Base-by-base conservation (phyloP, 2,329 filamentous ascomycete genomes). In the Fusarium sarcochroum region DNA sequence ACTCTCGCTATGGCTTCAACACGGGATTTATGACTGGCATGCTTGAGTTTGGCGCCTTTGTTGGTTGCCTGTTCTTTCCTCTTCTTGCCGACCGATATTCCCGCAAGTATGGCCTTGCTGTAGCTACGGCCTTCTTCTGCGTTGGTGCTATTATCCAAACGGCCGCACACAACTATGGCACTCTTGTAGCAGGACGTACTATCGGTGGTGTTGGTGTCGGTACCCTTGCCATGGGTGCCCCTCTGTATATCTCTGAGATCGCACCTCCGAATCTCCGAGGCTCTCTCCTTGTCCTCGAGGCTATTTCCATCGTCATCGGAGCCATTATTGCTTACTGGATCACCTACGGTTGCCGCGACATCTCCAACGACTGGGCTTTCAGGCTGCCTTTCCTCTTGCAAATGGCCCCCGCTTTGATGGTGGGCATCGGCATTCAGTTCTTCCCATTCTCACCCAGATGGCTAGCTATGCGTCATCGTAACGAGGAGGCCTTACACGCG, bases 241-340 rank as follows among this genome's bases (percentile, higher is more conserved):
- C 70, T 20, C 18, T 72, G 9, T 86, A 86, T 68, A 84, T 86
- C 37, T 81, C 80, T 4, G 84, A 86, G 58, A 76, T 86, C 9
- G 81, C 84, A 2, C 84, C 84, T 2, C 80, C 83, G 4, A 82
- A 81, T 58, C 80, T 82, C 41, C 78, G 84, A 50, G 84, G 84
- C 14, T 77, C 80, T 2, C 82, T 84, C 76, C 81, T 85, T 68
- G 80, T 76, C 4, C 71, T 86, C 17, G 81, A 84, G 71, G 84
- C 84, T 67, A 80, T 84, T 51, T 78, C 74, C 18, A 53, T 57
- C 17, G 73, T 75, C 32, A 67, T 84, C 14, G 83, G 84, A 4
- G 80, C 82, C 4, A 77, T 80, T 17, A 77, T 85, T 21, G 82
- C 85, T 1, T 88, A 82, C 68, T 87, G 84, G 82, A 85, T 85